Conservation (phyloP, 805 yeast species). For the Pichia sporocuriosa region DNA sequence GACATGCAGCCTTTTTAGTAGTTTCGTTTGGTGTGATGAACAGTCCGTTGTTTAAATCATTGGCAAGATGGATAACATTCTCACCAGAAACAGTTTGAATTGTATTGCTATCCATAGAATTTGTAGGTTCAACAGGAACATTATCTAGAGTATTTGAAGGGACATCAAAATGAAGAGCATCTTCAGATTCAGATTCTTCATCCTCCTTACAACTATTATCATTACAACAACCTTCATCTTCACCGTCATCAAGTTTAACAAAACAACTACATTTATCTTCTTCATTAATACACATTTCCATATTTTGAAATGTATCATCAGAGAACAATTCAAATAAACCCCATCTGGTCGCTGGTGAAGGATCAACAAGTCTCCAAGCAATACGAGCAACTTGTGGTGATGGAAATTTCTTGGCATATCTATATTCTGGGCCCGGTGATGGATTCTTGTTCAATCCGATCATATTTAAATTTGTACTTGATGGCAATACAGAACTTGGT, state of each 20-base stretch:
- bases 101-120: neutral
- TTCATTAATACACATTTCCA: slow-evolving; percentile 62
- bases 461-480: slow-evolving; percentile 2
- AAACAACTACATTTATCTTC: slow-evolving; percentile 15
- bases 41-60: slow-evolving; percentile 16
- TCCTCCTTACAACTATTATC: slow-evolving; percentile 1
- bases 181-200: slow-evolving; percentile 11
- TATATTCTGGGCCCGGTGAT: slow-evolving; percentile 63
- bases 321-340: slow-evolving; percentile 48
- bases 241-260: slow-evolving; percentile 8
- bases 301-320: slow-evolving; percentile 60
- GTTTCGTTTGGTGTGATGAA: slow-evolving; percentile 22
- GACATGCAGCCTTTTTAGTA: slow-evolving; percentile 21
- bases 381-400: slow-evolving; percentile 59
- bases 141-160: neutral
- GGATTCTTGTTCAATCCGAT: slow-evolving; percentile 4
- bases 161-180: neutral
- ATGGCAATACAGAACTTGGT: slow-evolving; percentile 1
- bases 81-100: slow-evolving; percentile 10
- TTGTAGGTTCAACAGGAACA: neutral
- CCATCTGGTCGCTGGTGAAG: slow-evolving; percentile 49
- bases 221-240: slow-evolving; percentile 17
- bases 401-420: slow-evolving; percentile 59
- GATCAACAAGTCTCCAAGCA: slow-evolving; percentile 76
- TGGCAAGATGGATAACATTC: slow-evolving; percentile 11